Percentiles rank a stretch among this genome's conserved stretches.
Evolutionary conservation across 192 early-diverging fungal species (phyloP).

Genomic region (Umbelopsis sp.): DNA sequence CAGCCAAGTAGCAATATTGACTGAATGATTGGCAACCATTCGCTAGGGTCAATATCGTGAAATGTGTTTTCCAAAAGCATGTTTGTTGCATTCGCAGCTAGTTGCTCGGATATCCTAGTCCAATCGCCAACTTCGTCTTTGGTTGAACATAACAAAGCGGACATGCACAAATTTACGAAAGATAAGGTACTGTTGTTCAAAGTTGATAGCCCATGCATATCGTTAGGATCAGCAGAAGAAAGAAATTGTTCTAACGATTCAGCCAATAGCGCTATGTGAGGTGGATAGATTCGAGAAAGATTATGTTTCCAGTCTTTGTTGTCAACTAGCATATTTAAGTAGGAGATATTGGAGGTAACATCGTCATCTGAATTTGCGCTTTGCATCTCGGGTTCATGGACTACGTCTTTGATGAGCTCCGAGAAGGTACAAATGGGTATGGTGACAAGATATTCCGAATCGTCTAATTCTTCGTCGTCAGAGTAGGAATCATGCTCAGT

Average conservation of each 20-base stretch:
- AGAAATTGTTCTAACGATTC: not conserved
- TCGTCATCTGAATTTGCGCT: not conserved
- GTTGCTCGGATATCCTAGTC: not conserved
- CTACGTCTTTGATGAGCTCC: not conserved
- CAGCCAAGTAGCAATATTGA: conserved; percentile 1
- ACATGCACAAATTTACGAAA: not conserved
- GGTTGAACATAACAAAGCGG: not conserved
- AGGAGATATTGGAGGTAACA: not conserved
- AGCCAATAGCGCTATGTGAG: not conserved
- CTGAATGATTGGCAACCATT: conserved; percentile 12
- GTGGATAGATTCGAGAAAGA: conserved; percentile 1
- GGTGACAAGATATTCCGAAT: conserved; percentile 38
- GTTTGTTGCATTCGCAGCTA: not conserved
- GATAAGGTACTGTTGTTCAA: not conserved
- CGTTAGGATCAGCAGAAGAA: not conserved
- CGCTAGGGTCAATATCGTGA: not conserved
- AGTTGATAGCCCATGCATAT: not conserved
- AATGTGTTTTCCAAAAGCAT: conserved; percentile 12
- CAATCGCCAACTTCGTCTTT: not conserved
- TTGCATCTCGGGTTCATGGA: not conserved
- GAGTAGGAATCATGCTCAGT: conserved; percentile 24
- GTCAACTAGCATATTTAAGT: not conserved
- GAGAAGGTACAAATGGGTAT: conserved; percentile 28
- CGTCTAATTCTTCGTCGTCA: conserved; percentile 37
- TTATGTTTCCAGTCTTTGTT: not conserved